Evolutionary conservation across 768 basidiomycete genomes (phyloP), one percentile per base, ranked within the genome.

Genomic region (Rhizopogon rudus): DNA sequence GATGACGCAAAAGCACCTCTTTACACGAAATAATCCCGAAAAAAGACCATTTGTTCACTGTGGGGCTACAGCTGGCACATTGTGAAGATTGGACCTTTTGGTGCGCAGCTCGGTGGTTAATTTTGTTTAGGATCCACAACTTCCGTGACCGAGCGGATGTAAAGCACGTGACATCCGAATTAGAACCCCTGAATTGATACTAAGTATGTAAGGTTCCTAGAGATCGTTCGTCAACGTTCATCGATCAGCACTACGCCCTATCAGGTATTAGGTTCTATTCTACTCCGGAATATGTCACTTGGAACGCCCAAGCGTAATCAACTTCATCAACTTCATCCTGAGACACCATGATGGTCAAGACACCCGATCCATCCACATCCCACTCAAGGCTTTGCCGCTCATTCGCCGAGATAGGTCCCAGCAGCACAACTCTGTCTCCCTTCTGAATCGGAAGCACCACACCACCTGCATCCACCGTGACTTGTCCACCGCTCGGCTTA

Each of bases 391-490:
- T 48, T 7, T 42, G 33, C 54, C n/a, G 55, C 39, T 14, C 52
- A 3, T 52, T 25, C 43, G 3, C 29, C 1, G 31, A 12, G 22
- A 14, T 51, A 39, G 74, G 74, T 12, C 72, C 66, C 16, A 82
- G 71, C n/a, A 81, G 54, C 14, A 56, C 61, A 33, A 83, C 67
- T 0, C 57, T 63, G 59, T 83, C 81, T 6, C 77, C 77, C 1
- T 62, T 52, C 4, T 76, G 59, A 16, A 83, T 54, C 1, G 82
- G 81, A 12, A 81, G 60, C 17, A 68, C 67, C 39, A 70, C 71
- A 4, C 69, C 71, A 5, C 66, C 64, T 1, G 52, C 59, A 17
- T 69, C 64, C 1, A 83, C 63, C 2, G 67, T 61, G 2, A 82
- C 49, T 1, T 63, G 49, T 0, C 74, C 72, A 0, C 64, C 37